phyloP scores from a whole-genome alignment of 176 grass and related monocot species.

The Juncus inflexus region DNA sequence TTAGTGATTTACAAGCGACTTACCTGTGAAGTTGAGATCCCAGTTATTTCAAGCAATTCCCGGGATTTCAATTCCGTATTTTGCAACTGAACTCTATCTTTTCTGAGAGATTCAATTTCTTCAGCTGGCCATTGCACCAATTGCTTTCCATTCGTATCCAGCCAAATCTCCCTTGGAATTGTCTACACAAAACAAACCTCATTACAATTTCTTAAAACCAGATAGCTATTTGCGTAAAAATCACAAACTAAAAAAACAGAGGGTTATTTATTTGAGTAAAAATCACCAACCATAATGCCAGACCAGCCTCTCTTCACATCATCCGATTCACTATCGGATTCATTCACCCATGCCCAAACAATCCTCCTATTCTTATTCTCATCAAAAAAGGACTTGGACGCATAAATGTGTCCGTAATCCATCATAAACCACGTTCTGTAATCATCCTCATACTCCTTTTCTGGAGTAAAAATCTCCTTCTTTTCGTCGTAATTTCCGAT shows the following conservation, averaged over 20 bases:
- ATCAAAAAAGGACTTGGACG: slow-evolving; percentile 77
- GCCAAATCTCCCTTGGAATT: slow-evolving; percentile 59
- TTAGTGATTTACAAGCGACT: background rate
- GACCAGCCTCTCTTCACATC: slow-evolving; percentile 57
- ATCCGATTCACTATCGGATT: slow-evolving; percentile 51
- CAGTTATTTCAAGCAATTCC: slow-evolving; percentile 47
- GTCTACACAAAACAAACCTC: slow-evolving; percentile 22
- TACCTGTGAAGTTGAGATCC: slow-evolving; percentile 38
- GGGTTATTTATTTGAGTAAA: background rate
- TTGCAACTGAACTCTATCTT: slow-evolving; percentile 29
- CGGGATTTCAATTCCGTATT: slow-evolving; percentile 32
- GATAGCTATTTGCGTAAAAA: background rate
- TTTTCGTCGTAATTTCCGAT: slow-evolving; percentile 49
- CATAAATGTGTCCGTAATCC: slow-evolving; percentile 69
- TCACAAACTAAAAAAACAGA: background rate
- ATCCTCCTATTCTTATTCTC: slow-evolving; percentile 41
- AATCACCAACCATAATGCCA: slow-evolving; percentile 44
- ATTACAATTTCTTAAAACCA: background rate
- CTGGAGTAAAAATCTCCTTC: slow-evolving; percentile 37
- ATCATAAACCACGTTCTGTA: slow-evolving; percentile 40
- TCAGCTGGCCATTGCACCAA: slow-evolving; percentile 68
- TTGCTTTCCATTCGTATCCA: slow-evolving; percentile 56
- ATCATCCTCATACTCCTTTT: slow-evolving; percentile 31
- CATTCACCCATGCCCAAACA: slow-evolving; percentile 60
- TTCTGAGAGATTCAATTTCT: slow-evolving; percentile 67